These are phyloP conservation scores for Teratosphaeria destructans DNA, from an alignment of 2,329 filamentous ascomycete species.

Conservation along the genomic window DNA sequence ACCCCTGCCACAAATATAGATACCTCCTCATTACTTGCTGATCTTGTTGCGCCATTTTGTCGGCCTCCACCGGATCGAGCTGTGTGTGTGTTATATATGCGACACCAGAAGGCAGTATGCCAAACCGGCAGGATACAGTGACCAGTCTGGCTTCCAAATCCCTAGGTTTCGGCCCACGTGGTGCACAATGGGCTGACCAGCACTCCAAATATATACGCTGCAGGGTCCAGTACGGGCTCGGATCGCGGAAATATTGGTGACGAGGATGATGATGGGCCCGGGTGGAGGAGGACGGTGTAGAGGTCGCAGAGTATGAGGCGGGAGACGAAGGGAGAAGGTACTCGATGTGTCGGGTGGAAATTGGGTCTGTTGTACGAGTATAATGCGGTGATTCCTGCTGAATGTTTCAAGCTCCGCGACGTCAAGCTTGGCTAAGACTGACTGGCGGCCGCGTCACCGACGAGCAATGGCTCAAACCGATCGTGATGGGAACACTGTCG, in stretches of 20 bases:
- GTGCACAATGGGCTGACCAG: neutral
- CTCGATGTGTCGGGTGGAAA: neutral
- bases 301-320: neutral
- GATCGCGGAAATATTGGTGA: neutral
- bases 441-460: neutral
- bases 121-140: neutral
- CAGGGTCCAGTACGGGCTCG: neutral
- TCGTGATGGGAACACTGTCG: neutral
- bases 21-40: conserved; percentile 31
- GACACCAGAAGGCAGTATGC: neutral
- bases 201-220: neutral
- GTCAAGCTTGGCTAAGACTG: neutral
- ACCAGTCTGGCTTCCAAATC: neutral
- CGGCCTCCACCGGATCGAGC: neutral
- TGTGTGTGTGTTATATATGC: neutral
- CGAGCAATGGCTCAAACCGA: neutral
- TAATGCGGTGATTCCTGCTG: neutral
- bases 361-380: neutral
- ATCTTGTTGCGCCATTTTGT: conserved; percentile 26
- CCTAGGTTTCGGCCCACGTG: neutral
- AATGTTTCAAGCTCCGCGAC: neutral
- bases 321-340: neutral
- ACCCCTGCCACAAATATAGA: conserved; percentile 1
- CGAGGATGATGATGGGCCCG: neutral
- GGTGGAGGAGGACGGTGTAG: neutral